A percentile compares a stretch with the other conserved stretches of the same genome.
These are phyloP conservation scores for Diddensiella santjacobensis DNA, from an alignment of 805 yeast species.

Conservation along the genomic window DNA sequence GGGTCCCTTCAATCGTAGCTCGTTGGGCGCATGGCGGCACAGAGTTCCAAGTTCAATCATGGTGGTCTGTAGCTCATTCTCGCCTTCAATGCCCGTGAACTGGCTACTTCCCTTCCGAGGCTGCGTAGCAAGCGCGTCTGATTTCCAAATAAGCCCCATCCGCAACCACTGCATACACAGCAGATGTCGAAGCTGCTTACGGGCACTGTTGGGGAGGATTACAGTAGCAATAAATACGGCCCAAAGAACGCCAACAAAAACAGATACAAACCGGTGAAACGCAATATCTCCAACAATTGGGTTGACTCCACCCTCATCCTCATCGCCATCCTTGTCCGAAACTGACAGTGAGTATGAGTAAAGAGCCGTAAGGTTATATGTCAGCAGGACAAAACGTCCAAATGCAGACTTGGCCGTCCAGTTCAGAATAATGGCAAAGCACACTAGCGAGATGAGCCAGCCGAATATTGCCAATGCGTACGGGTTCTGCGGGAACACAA, in stretches of 20 bases:
- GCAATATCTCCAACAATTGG: slow-evolving; percentile 75
- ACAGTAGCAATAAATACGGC: slow-evolving; percentile 65
- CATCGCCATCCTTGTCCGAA: slow-evolving; percentile 47
- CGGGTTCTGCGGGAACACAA: slow-evolving; percentile 51
- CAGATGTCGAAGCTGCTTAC: slow-evolving; percentile 61
- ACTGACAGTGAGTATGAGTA: slow-evolving; percentile 67
- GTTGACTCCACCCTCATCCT: slow-evolving; percentile 63
- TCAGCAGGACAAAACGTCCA: slow-evolving; percentile 58
- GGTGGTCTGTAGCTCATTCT: slow-evolving; percentile 47
- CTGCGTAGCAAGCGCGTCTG: slow-evolving; percentile 38
- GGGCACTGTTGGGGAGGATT: slow-evolving; percentile 72
- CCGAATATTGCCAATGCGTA: slow-evolving; percentile 50
- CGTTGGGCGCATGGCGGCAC: slow-evolving; percentile 69
- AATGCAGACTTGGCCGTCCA: slow-evolving; percentile 53
- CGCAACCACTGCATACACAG: slow-evolving; percentile 70
- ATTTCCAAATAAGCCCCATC: slow-evolving; percentile 76
- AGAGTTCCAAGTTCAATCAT: slow-evolving; percentile 58
- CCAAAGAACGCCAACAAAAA: slow-evolving; percentile 70
- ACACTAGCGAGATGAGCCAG: slow-evolving; percentile 37
- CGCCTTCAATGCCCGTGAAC: slow-evolving; percentile 29
- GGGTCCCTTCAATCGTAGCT: slow-evolving; percentile 67
- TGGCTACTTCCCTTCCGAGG: slow-evolving; percentile 5
- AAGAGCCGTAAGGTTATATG: slow-evolving; percentile 74
- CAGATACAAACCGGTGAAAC: slow-evolving; percentile 70
- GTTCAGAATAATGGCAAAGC: slow-evolving; percentile 54